A percentile compares a stretch with the other conserved stretches of the same genome.
These are phyloP conservation scores for Candida tibetensis DNA, from an alignment of 805 yeast genomes.

Conservation along the genomic window DNA sequence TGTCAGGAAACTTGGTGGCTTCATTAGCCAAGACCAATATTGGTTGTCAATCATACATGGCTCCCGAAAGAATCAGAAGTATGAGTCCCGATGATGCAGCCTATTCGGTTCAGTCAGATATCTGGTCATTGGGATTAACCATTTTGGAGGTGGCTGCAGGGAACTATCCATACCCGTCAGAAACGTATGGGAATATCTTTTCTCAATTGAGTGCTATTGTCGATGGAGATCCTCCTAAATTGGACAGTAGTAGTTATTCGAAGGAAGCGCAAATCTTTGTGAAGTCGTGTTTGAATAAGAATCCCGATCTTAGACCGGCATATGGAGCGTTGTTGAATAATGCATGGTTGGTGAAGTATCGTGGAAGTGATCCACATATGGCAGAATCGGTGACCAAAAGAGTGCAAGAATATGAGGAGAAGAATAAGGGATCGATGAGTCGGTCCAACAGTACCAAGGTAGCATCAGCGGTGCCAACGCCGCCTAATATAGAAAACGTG, in stretches of 20 bases:
- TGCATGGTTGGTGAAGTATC: conserved; percentile 72
- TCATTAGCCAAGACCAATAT: conserved; percentile 92
- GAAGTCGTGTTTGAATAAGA: conserved; percentile 69
- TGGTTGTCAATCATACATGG: conserved; percentile 98
- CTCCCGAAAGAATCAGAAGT: conserved; percentile 90
- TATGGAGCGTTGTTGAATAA: conserved; percentile 73
- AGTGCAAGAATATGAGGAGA: conserved; percentile 11
- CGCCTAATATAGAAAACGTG: conserved; percentile 31
- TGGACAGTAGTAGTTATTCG: conserved; percentile 44
- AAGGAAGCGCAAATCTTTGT: conserved; percentile 83
- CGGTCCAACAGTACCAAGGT: conserved; percentile 16
- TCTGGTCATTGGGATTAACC: conserved; percentile 91
- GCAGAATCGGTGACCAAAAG: conserved; percentile 27
- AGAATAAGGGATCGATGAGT: conserved; percentile 28
- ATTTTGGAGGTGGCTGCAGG: conserved; percentile 89
- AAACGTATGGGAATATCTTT: conserved; percentile 84
- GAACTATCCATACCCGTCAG: conserved; percentile 94
- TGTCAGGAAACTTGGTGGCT: conserved; percentile 90
- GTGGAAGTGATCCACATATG: conserved; percentile 34
- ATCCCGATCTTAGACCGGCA: conserved; percentile 77
- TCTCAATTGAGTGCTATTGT: conserved; percentile 94
- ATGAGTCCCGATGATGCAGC: conserved; percentile 70
- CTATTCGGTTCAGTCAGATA: conserved; percentile 90
- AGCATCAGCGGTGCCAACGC: conserved; percentile 7
- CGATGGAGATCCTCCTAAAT: conserved; percentile 28